Conservation (phyloP, 2,329 filamentous ascomycete genomes). For the Fusarium citri region DNA sequence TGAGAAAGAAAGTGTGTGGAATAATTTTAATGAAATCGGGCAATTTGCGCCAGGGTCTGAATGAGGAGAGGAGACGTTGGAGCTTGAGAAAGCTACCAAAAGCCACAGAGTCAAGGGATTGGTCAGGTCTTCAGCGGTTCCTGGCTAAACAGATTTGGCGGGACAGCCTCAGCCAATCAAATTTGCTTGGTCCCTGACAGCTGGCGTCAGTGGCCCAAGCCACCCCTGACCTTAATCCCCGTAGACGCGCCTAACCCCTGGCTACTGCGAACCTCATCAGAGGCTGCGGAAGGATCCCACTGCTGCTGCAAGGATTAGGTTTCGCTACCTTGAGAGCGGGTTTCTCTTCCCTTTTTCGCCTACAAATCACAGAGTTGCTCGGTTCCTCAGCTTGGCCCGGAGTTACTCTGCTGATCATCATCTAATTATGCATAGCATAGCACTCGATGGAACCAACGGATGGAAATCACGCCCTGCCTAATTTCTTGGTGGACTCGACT, state of each 20-base stretch:
- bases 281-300: background rate
- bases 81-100: conserved; percentile 20
- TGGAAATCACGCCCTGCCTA: conserved; percentile 20
- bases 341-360: conserved; percentile 3
- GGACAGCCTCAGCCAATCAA: conserved; percentile 36
- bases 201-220: conserved; percentile 34
- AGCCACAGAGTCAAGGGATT: conserved; percentile 31
- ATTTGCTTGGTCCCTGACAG: conserved; percentile 40
- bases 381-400: conserved; percentile 14
- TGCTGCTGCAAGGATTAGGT: conserved; percentile 3
- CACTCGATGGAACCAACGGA: conserved; percentile 10
- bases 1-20: conserved; percentile 10
- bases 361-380: conserved; percentile 27
- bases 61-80: conserved; percentile 14
- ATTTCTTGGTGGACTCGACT: conserved; percentile 8
- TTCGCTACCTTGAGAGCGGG: conserved; percentile 5
- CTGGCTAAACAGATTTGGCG: conserved; percentile 43
- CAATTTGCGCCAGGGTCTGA: conserved; percentile 12
- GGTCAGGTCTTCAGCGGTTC: conserved; percentile 39
- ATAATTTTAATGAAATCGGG: conserved; percentile 35
- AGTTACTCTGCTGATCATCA: conserved; percentile 44
- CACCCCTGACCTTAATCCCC: conserved; percentile 13
- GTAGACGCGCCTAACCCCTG: conserved; percentile 18
- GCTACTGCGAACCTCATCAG: conserved; percentile 20
- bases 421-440: conserved; percentile 28